Evolutionary conservation across 78 protist species (phyloP).

Genomic region (Ministeria vibrans): DNA sequence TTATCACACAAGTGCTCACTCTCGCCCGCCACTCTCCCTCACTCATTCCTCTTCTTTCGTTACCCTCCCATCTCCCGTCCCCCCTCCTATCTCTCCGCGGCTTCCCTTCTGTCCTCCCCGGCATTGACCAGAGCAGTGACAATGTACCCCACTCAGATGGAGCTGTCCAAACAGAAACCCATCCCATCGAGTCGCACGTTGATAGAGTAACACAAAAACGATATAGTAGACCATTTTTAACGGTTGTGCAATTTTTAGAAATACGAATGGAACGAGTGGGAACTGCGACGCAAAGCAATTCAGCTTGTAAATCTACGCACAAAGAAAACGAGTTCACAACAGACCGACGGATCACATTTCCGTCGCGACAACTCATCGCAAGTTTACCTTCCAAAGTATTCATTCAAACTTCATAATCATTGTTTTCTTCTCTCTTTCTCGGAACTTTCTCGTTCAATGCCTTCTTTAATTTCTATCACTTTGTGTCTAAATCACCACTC

Average conservation of each 20-base stretch:
- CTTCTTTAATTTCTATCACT: no score
- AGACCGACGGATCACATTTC: conserved; percentile 15
- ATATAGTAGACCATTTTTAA: no score
- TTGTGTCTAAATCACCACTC: no score
- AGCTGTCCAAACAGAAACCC: background rate
- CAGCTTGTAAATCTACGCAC: conserved; percentile 30
- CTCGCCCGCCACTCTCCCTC: background rate
- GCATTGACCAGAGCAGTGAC: background rate
- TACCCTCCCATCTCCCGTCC: background rate
- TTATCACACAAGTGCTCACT: no score
- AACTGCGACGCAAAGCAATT: conserved; percentile 49
- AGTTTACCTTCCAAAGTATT: conserved; percentile 22
- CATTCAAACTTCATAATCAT: no score
- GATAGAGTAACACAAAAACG: no score
- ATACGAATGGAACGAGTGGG: conserved; percentile 59
- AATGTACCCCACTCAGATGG: no score
- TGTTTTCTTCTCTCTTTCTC: no score
- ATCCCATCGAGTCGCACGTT: conserved; percentile 2
- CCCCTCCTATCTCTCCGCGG: background rate
- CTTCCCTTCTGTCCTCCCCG: background rate
- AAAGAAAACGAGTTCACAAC: conserved; percentile 29
- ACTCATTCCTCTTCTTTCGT: no score
- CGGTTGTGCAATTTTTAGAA: no score
- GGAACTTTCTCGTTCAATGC: no score
- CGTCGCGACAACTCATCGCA: conserved; percentile 40